Base-by-base conservation (phyloP, 1,284 basidiomycete species). In the Ceraceosorus guamensis region DNA sequence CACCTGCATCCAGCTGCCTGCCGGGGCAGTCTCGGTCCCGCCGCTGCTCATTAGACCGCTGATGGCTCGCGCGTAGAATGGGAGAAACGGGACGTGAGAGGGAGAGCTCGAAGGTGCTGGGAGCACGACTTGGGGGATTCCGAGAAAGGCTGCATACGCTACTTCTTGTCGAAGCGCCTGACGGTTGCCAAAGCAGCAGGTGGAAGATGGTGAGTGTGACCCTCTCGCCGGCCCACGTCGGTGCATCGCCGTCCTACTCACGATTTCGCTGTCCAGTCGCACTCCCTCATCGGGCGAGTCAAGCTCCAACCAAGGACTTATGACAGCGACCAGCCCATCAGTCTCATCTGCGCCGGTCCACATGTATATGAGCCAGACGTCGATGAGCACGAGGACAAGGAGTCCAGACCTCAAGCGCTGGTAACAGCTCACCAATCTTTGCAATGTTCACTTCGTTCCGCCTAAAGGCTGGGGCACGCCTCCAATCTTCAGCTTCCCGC, bases 201-300 rank as follows among this genome's bases (percentile, higher is more conserved):
- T 24, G 24, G 24, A 24, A 24, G 24, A 24, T 24, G 24, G 24
- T 24, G 24, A 24, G 24, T 24, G 24, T 24, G 24, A 24, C 24
- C 24, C 24, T 24, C 24, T 24, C 24, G 24, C 24, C 24, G 24
- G 24, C 24, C 24, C 24, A 24, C 24, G 24, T 24, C 41, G 37
- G 14, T 13, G 50, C 10, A 54, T 13, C 24, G 35, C 18, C 13
- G 30, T 16, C 11, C 39, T 41, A 41, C 39, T 41, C 39, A 41
- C 53, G 34, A 95, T 86, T 79, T 96, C 95, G 52, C 91, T 87
- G 73, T 99, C 95, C 68, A 93, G 88, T 47, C 95, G 84, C 57
- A 98, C 87, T 80, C 92, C 92, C 72, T 92, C 89, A 77, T 96
- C 91, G 1, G 83, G 80, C 10, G 90, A 86, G 78, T 99, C 95